These are phyloP conservation scores for Musa acuminata DNA, from an alignment of 176 grass and related monocot genomes.

Conservation along the genomic window DNA sequence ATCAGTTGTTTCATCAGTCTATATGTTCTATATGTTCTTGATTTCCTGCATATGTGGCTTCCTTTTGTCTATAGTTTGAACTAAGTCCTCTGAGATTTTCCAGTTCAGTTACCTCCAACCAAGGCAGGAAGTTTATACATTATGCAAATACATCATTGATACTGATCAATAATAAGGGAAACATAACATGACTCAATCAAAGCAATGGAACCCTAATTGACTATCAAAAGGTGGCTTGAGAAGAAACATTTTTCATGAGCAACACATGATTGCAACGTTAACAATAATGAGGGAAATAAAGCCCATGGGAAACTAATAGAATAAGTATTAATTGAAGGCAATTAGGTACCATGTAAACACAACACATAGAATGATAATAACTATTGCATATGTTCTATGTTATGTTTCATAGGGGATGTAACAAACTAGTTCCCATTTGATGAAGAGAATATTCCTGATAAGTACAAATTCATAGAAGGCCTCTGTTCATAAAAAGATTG, in stretches of 20 bases:
- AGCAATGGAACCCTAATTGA: not conserved
- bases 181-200: not conserved
- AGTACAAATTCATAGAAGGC: conserved; percentile 52
- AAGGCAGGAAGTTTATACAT: too few species aligned
- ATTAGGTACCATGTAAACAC: not conserved
- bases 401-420: conserved; percentile 1
- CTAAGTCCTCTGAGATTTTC: too few species aligned
- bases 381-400: conserved; percentile 1
- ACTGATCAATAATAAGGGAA: too few species aligned
- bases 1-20: too few species aligned
- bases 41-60: too few species aligned
- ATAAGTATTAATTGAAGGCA: not conserved
- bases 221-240: not conserved
- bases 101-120: too few species aligned
- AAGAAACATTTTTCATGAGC: not conserved
- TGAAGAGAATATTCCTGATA: conserved; percentile 41
- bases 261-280: not conserved
- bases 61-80: too few species aligned
- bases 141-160: too few species aligned
- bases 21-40: too few species aligned
- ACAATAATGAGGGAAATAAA: not conserved
- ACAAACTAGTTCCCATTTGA: conserved; percentile 49
- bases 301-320: not conserved
- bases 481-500: conserved; percentile 40
- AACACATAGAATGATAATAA: not conserved